Base-by-base conservation (phyloP, 2,329 filamentous ascomycete species). In the Aspergillus sp. region DNA sequence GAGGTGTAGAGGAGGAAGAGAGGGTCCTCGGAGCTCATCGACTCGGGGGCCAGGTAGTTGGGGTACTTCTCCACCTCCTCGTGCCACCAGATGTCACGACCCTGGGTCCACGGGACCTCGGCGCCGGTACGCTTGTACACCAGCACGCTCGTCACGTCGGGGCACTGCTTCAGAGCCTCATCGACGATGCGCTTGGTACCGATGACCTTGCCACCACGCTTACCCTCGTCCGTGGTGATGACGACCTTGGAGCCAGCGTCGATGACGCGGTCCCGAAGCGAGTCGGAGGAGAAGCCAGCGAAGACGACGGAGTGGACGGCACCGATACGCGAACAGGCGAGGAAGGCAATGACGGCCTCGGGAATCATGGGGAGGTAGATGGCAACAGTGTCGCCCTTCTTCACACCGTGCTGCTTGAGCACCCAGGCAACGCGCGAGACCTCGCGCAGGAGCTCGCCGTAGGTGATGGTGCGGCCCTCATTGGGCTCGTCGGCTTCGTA, bases 291-390 rank as follows among this genome's bases (percentile, higher is more conserved):
- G 82, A 99, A 99, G 55, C 94, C 94, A 51, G 94, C 94, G 68
- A 99, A 99, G 60, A 99, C 88, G 50, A 99, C 93, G 0, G 94
- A 97, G 83, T 99, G 94, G 4, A 99, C 83, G 38, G 94, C 94
- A 57, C 94, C 94, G 64, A 99, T 96, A 69, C 94, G 90, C 34
- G 87, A 79, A 74, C 92, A 95, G 56, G 94, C 94, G 52, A 99
- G 81, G 74, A 99, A 89, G 49, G 94, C 88, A 66, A 99, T 81
- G 53, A 99, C 67, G 5, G 94, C 94, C 76, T 99, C 93, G 51
- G 94, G 94, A 73, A 99, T 96, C 94, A 99, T 99, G 72, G 94
- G 94, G 60, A 99, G 78, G 79, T 99, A 99, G 61, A 99, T 89
- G 58, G 91, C 94, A 52, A 99, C 92, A 4, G 92, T 96, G 76